These are phyloP conservation scores for Solioccasus polychromus DNA, from an alignment of 768 basidiomycete genomes.

Conservation along the genomic window DNA sequence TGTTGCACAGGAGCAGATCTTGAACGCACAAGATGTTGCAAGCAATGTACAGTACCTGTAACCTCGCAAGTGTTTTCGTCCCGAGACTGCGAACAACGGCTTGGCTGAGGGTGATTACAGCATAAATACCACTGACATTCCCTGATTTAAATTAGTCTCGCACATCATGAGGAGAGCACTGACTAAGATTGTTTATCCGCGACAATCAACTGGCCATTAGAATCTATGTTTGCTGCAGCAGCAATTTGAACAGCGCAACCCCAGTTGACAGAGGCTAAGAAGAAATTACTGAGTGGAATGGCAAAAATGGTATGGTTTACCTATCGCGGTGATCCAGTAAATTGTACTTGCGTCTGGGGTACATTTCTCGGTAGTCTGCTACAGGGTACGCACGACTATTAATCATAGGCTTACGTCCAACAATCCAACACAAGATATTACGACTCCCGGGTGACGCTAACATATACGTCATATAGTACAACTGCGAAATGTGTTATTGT, in stretches of 20 bases:
- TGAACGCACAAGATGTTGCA: conserved; percentile 37
- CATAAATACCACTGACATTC: conserved; percentile 53
- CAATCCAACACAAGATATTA: conserved; percentile 61
- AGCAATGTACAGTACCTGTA: conserved; percentile 53
- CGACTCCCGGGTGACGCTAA: conserved; percentile 52
- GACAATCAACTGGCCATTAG: conserved; percentile 32
- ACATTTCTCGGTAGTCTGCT: neutral
- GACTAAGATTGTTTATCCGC: conserved; percentile 44
- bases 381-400: neutral
- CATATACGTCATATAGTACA: conserved; percentile 66
- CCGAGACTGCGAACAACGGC: conserved; percentile 63
- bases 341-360: conserved; percentile 47
- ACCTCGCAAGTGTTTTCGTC: conserved; percentile 57
- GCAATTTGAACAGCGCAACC: conserved; percentile 59
- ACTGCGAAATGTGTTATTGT: conserved; percentile 26
- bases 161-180: conserved; percentile 31
- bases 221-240: conserved; percentile 59
- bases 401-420: conserved; percentile 51
- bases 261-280: conserved; percentile 64
- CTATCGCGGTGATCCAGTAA: conserved; percentile 41
- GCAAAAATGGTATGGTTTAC: conserved; percentile 6
- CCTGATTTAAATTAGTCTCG: conserved; percentile 35
- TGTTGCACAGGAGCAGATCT: neutral
- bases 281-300: neutral
- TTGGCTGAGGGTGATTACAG: conserved; percentile 56